Base-by-base conservation (phyloP, 2,329 filamentous ascomycete species). In the Aspergillus tamarii region DNA sequence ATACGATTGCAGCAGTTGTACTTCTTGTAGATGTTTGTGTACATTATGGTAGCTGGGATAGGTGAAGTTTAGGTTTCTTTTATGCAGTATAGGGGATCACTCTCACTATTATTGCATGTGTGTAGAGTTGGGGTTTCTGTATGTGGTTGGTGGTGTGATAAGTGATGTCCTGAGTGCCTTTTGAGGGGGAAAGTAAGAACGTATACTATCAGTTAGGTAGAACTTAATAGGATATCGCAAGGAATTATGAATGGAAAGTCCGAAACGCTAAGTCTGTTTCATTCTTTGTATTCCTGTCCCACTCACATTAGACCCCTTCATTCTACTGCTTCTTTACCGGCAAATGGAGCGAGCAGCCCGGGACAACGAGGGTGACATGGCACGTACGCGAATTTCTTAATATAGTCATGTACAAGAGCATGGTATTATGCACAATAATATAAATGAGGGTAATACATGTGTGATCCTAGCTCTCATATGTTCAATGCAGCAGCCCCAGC, bases 111-210 rank as follows among this genome's bases (percentile, higher is more conserved):
- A 9, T 10, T 3, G 1, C 4, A 10, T 41, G 0, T 41, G 14
- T n/a, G 3, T 19, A 10, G 1, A 1, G n/a, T 9, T 19, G 14
- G 10, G 1, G 5, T 8, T 19, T 16, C 26, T n/a, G 3, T 9
- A n/a, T 41, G 16, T 9, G 19, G 39, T 19, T 19, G 1, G 16
- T n/a, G 39, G 7, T 8, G 9, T n/a, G 16, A 5, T 41, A 41
- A 41, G 39, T n/a, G 39, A 19, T n/a, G 3, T 16, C 34, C 34
- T 36, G 16, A 1, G 16, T 41, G 3, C 9, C 16, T 41, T n/a
- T 1, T 9, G 16, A 19, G 16, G 16, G 1, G 7, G 8, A 1
- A n/a, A 19, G 6, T n/a, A 41, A 7, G 6, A n/a, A 0, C 39
- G 6, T n/a, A n/a, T 10, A 19, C 19, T 3, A 41, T 41, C 16